Evolutionary conservation across 306 rosid genomes (phyloP), one percentile per base, ranked within the genome.

Genomic region (Dryas octopetala): DNA sequence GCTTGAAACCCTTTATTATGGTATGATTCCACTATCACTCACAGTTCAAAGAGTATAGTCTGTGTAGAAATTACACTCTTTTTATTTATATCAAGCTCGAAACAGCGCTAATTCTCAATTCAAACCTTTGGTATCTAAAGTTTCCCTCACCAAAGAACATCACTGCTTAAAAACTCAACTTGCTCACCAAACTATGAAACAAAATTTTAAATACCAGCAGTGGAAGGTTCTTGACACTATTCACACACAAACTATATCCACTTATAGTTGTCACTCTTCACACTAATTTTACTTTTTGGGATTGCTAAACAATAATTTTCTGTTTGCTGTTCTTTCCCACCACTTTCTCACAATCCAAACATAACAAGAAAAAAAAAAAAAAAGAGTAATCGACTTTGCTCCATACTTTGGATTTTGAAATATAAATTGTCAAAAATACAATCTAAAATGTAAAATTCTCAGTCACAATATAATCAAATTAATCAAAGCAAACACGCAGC

Each of bases 281-380:
- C 63, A 53, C 74, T 53, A 38, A 12, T 38, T 52, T 7, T 5
- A 70, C 74, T 15, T 9, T 28, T 43, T 9, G 9, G 72, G 23
- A 26, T 41, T 32, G 45, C 48, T 19, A 71, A 19, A 71, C 44
- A 2, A 43, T 3, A 46, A 54, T n/a, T 53, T 23, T 6, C 47
- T 3, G 40, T 38, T 62, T 62, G 46, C 66, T 10, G 2, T 32
- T 38, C 44, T 14, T 62, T 38, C 47, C 47, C 49, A 41, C 28
- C 28, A 71, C 12, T n/a, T 55, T 32, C 75, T 57, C 66, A 71
- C 23, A 69, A 70, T 40, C 51, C 66, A 67, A 65, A n/a, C 46
- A 51, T 28, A 52, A 70, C 59, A 51, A n/a, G 11, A 9, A 62
- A 13, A 44, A 45, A 13, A 44, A 45, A 8, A 32, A 38, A 15